These are phyloP conservation scores for Polyporus tsugae DNA, from an alignment of 1,284 basidiomycete genomes.

Conservation along the genomic window DNA sequence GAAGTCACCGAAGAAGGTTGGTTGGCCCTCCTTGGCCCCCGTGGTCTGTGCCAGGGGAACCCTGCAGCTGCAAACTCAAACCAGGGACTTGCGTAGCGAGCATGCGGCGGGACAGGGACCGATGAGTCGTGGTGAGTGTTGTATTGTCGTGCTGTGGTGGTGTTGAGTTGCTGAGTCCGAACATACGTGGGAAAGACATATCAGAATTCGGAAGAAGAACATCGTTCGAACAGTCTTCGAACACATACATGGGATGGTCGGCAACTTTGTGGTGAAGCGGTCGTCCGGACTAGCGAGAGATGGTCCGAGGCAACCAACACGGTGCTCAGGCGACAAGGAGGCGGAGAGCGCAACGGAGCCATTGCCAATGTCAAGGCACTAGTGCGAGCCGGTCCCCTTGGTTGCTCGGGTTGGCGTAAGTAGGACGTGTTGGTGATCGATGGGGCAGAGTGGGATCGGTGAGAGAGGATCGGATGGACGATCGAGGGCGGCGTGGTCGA, in stretches of 20 bases:
- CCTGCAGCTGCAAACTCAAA: too few species aligned
- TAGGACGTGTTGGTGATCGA: background rate
- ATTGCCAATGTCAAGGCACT: background rate
- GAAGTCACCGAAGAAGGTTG: background rate
- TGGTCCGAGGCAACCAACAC: background rate
- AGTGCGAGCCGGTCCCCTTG: conserved; percentile 1
- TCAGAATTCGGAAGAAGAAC: background rate
- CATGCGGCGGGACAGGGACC: background rate
- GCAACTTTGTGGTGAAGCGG: background rate
- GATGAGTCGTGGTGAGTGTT: background rate
- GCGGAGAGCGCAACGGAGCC: background rate
- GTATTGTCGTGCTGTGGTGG: background rate
- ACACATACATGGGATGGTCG: background rate
- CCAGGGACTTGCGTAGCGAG: background rate
- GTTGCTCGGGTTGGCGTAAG: background rate
- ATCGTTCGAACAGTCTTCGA: background rate
- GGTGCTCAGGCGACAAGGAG: background rate
- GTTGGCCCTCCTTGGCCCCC: background rate
- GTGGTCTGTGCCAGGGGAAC: too few species aligned
- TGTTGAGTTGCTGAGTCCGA: conserved; percentile 3
- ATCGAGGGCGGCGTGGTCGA: background rate
- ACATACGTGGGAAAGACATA: background rate
- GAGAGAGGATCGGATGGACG: background rate
- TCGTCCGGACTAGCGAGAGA: background rate
- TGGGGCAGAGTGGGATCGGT: background rate